These are phyloP conservation scores for Trichoderma koningii DNA, from an alignment of 2,329 filamentous ascomycete genomes.

Conservation along the genomic window DNA sequence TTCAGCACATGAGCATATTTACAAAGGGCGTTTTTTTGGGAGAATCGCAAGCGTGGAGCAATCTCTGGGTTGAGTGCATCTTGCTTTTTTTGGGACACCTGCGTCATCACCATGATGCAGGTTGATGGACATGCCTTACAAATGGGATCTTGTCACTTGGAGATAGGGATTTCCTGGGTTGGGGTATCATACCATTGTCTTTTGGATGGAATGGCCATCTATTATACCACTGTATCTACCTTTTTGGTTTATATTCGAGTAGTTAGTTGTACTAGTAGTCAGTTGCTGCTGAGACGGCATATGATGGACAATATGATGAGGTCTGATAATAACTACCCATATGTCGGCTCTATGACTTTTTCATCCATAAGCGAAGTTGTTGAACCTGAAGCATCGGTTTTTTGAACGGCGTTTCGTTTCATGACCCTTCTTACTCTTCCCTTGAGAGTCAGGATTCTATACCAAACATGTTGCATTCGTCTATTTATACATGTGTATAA, in stretches of 20 bases:
- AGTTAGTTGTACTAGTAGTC: conserved; percentile 1
- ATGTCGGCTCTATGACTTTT: too few relatives aligned
- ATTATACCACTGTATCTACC: conserved; percentile 9
- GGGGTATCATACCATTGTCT: conserved; percentile 1
- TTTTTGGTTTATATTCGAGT: not conserved
- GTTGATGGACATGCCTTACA: not conserved
- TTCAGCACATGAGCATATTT: conserved; percentile 22
- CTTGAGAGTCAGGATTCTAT: not conserved
- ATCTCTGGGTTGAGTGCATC: not conserved
- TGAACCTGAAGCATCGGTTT: not conserved
- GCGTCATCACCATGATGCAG: not conserved
- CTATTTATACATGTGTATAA: conserved; percentile 9
- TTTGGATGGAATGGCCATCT: not conserved
- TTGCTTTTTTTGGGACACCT: not conserved
- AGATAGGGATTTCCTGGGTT: not conserved
- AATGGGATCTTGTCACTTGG: not conserved
- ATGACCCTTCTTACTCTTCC: not conserved
- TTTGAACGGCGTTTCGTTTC: not conserved
- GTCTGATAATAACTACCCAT: too few relatives aligned
- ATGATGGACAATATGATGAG: not conserved
- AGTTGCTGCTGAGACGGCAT: not conserved
- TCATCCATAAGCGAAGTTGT: too few relatives aligned
- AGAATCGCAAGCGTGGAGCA: conserved; percentile 16
- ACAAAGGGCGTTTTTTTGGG: conserved; percentile 18
- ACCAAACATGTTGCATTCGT: conserved; percentile 6